Base-by-base conservation (phyloP, 768 basidiomycete genomes). In the Panaeolus papilionaceus region DNA sequence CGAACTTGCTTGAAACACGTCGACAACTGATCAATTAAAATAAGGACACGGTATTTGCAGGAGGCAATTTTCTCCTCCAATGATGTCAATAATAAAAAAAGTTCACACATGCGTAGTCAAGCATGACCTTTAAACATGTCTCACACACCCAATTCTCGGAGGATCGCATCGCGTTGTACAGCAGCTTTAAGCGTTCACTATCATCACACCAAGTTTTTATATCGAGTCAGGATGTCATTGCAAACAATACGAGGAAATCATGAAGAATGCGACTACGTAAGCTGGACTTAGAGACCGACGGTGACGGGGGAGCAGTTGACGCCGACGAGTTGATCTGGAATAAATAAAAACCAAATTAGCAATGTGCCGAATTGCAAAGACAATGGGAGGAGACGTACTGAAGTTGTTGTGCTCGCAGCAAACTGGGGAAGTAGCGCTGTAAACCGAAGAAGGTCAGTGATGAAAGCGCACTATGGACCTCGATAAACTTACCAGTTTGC, bases 321-420 rank as follows among this genome's bases (percentile, higher is more conserved):
- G 10, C 54, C 54, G 54, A 58, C 28, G 54, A 58, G 54, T 33
- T 58, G 54, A 12, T 58, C 47, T 49, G 42, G 3, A 44, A 18
- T 23, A 23, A 23, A 23, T 23, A 23, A 49, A 49, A 26, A 23
- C 3, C 3, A 16, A 1, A 8, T 49, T 10, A 49, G 47, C 11
- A 20, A 23, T 6, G 8, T 1, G 16, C 14, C 5, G 4, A 23
- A 14, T 1, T 8, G 47, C 9, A 49, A 2, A 8, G 47, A 49
- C 12, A 49, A 8, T 6, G 18, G 16, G 42, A 23, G 9, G 16
- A 42, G 40, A 49, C 47, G 9, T 49, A 49, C 47, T 49, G 47
- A 20, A 49, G 20, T 49, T 23, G 20, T 49, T 49, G 47, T 49
- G 47, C 47, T 49, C 47, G 47, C 47, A 49, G 47, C 47, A 49